Conservation (phyloP, 2,329 filamentous ascomycete species). For the Cercospora sp. region DNA sequence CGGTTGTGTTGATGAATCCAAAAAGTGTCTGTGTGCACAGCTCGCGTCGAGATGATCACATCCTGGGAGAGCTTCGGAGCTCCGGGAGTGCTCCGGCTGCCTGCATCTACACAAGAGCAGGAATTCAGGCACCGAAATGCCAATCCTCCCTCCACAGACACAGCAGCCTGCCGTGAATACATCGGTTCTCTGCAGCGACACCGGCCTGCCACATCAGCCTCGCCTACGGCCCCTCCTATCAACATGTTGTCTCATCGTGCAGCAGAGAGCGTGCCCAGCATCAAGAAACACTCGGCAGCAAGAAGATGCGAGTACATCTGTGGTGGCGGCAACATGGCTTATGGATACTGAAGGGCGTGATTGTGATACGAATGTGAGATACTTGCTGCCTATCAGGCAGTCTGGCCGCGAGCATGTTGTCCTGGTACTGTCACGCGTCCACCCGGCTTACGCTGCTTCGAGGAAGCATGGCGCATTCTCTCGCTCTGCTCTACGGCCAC, state of each 20-base stretch:
- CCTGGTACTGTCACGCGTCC: no score
- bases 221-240: background rate
- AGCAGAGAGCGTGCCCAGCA: background rate
- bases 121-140: background rate
- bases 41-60: slow-evolving; percentile 5
- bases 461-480: background rate
- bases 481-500: background rate
- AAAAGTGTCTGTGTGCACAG: slow-evolving; percentile 1
- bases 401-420: background rate
- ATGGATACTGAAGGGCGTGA: background rate
- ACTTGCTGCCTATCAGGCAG: background rate
- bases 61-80: slow-evolving; percentile 3
- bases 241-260: background rate
- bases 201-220: background rate
- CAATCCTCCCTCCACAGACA: background rate
- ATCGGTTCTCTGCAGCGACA: background rate
- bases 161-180: background rate
- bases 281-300: background rate
- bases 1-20: background rate
- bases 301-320: background rate
- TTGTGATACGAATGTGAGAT: background rate
- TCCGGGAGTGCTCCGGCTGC: background rate
- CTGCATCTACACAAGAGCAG: background rate
- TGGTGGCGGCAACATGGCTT: background rate
- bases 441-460: background rate